Percentiles rank a stretch among this genome's conserved stretches.
phyloP scores from a whole-genome alignment of 2,329 filamentous ascomycete species.

The Apiospora pterosperma region DNA sequence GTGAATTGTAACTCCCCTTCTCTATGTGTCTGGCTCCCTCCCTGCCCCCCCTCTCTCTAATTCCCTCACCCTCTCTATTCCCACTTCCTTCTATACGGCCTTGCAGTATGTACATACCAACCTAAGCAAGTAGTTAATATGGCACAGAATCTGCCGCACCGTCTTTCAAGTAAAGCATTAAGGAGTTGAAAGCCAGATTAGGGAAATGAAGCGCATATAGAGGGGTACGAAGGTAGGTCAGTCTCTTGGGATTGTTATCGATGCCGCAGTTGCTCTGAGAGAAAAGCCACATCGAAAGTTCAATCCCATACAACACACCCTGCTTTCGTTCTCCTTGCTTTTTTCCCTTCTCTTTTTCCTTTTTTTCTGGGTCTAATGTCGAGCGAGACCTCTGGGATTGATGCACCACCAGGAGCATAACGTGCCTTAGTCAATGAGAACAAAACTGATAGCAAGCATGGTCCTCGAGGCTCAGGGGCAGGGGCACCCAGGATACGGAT shows the following conservation, averaged over 20 bases:
- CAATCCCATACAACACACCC: neutral
- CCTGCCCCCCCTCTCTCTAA: neutral
- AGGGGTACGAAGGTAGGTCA: no score
- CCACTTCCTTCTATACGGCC: no score
- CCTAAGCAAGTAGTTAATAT: no score
- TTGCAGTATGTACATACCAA: no score
- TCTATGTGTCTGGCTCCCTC: neutral
- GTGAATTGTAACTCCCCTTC: neutral
- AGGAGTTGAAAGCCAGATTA: no score
- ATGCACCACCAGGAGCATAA: neutral
- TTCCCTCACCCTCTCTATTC: neutral
- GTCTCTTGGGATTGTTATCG: no score
- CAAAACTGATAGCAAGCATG: neutral
- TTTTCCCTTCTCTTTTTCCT: neutral
- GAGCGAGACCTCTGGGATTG: neutral
- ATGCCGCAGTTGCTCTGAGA: no score
- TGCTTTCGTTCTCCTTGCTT: neutral
- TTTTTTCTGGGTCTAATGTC: neutral
- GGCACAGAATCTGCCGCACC: no score
- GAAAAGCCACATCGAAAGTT: no score
- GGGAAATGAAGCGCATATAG: no score
- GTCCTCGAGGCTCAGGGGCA: neutral
- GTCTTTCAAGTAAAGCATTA: no score
- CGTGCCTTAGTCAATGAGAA: neutral
- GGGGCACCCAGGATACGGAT: neutral